phyloP scores from a whole-genome alignment of 1,139 yeast genomes.

The Eremothecium coryli region DNA sequence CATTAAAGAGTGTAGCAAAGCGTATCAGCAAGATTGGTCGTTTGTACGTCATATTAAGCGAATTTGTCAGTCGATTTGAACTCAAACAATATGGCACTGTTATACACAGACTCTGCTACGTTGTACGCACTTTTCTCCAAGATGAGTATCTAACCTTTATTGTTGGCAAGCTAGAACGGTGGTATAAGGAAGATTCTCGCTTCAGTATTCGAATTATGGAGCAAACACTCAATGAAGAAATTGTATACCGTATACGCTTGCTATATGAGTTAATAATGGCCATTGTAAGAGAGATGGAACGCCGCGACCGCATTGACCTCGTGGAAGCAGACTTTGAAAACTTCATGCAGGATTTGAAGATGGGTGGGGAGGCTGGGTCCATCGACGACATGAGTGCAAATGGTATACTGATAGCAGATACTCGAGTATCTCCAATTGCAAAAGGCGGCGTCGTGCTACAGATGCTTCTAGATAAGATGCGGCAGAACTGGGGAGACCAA shows the following conservation, averaged over 20 bases:
- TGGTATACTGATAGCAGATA: constrained; percentile 33
- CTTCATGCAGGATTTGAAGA: constrained; percentile 28
- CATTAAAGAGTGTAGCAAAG: constrained; percentile 64
- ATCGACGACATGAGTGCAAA: constrained; percentile 6
- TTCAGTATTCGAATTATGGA: constrained; percentile 44
- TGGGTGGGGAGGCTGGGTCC: constrained; percentile 10
- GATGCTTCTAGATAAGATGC: constrained; percentile 51
- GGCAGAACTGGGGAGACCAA: constrained; percentile 58
- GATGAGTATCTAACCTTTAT: constrained; percentile 38
- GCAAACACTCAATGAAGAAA: constrained; percentile 28
- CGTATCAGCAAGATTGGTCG: constrained; percentile 55
- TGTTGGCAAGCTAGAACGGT: constrained; percentile 45
- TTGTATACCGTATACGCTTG: constrained; percentile 20
- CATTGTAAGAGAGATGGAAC: constrained; percentile 20
- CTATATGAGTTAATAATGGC: constrained; percentile 19
- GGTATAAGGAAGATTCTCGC: constrained; percentile 37
- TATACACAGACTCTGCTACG: constrained; percentile 62
- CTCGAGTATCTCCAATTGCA: constrained; percentile 45
- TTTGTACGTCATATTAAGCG: constrained; percentile 44
- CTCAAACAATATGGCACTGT: constrained; percentile 58
- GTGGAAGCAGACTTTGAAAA: constrained; percentile 26
- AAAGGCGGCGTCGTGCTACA: constrained; percentile 63
- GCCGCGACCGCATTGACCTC: constrained; percentile 23
- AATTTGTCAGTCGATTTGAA: constrained; percentile 50
- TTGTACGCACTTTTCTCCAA: constrained; percentile 43